phyloP scores from a whole-genome alignment of 768 basidiomycete genomes.

The Chalciporus chontae region DNA sequence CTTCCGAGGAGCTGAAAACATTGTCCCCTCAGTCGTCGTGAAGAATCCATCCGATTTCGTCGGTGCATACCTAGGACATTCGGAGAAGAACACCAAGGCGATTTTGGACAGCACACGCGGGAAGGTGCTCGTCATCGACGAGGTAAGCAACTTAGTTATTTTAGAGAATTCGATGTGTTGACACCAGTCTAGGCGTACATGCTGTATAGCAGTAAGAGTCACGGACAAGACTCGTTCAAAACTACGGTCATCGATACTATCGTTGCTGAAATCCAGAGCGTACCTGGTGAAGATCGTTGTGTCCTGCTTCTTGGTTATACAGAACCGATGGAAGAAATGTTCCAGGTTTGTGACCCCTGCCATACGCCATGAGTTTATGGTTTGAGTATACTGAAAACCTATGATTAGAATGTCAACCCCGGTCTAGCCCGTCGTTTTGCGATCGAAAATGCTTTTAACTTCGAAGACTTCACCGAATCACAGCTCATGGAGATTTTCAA shows the following conservation, averaged over 20 bases:
- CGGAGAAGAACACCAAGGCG: constrained; percentile 61
- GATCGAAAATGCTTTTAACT: constrained; percentile 66
- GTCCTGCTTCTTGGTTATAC: constrained; percentile 65
- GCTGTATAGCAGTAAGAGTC: constrained; percentile 46
- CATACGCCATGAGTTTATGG: no score
- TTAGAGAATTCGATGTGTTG: no score
- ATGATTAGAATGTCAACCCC: constrained; percentile 62
- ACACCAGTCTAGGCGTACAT: constrained; percentile 34
- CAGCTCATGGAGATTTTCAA: constrained; percentile 53
- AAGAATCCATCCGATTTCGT: constrained; percentile 72
- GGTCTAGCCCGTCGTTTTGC: constrained; percentile 64
- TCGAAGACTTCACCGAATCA: constrained; percentile 57
- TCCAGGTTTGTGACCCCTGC: constrained; percentile 42
- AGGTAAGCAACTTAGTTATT: constrained; percentile 31
- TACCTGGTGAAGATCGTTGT: constrained; percentile 67
- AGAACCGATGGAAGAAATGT: constrained; percentile 69
- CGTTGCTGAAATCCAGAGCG: constrained; percentile 69
- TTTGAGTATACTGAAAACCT: no score
- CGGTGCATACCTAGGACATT: constrained; percentile 54
- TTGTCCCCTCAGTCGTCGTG: constrained; percentile 43
- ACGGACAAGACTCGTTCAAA: constrained; percentile 48
- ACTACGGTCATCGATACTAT: constrained; percentile 72
- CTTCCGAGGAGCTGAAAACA: no score
- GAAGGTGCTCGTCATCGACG: constrained; percentile 70
- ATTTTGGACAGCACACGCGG: constrained; percentile 57